Base-by-base conservation (phyloP, 768 basidiomycete genomes). In the Melanogaster broomeanus region DNA sequence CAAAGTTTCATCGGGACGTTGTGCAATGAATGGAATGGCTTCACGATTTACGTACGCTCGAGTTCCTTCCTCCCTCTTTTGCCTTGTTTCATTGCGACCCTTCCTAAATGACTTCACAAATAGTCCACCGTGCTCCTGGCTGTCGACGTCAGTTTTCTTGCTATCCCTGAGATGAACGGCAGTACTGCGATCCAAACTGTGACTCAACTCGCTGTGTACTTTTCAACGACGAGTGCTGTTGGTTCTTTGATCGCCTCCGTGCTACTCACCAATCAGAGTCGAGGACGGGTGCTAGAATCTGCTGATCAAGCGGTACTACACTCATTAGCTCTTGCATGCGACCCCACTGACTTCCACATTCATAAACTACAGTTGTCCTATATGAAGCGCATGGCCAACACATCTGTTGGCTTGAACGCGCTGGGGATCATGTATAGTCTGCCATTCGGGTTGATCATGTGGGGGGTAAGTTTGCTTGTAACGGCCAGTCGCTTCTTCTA, bases 251-350 rank as follows among this genome's bases (percentile, higher is more conserved):
- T 50, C 6, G 42, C 37, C 21, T 53, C 53, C 8, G 38, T 54
- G 42, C n/a, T 50, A 3, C 44, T 54, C n/a, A 39, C 42, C 19
- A 19, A 40, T 18, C 72, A 74, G 42, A 70, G 73, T 57, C 67
- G 70, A 28, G 58, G 58, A 2, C 65, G 57, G 42, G 50, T 57
- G 4, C 22, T 39, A 30, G 4, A 46, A 10, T 39, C 45, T 25
- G 44, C 51, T n/a, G 44, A 47, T 48, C 45, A 52, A 31, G 51
- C 24, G 45, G 45, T 52, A 21, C 27, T 21, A n/a, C 9, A 18
- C 12, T 35, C 30, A 12, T 39, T 13, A 18, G 24, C 15, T 28
- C 6, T 9, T 33, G 31, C 34, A 35, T 6, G n/a, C n/a, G 10
- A 24, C 28, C 28, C 34, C 18, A 25, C 19, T 48, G 31, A 18